Evolutionary conservation across 2,329 filamentous ascomycete genomes (phyloP).

Genomic region (Xylogone sp.): DNA sequence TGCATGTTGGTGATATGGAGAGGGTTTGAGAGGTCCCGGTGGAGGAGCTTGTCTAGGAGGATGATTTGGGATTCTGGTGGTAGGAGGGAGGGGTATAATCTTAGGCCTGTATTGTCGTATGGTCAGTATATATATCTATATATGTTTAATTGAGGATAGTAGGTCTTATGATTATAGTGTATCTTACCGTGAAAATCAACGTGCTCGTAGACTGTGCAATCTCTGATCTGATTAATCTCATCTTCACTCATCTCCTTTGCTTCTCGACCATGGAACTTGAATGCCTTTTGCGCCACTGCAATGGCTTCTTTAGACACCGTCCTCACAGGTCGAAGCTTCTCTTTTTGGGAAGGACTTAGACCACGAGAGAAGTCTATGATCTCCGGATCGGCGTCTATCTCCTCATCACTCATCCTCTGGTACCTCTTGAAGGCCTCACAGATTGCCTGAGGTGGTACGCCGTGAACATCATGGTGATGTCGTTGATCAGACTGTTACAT

Average conservation of each 20-base stretch:
- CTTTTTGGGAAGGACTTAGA: constrained; percentile 21
- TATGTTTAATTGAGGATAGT: not conserved
- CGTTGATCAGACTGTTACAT: not conserved
- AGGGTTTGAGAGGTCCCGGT: constrained; percentile 70
- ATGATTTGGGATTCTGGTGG: constrained; percentile 65
- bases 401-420: constrained; percentile 22
- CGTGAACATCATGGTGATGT: constrained; percentile 24
- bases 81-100: constrained; percentile 72
- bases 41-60: constrained; percentile 71
- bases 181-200: constrained; percentile 24
- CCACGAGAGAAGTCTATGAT: constrained; percentile 26
- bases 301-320: constrained; percentile 19
- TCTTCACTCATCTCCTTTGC: constrained; percentile 1
- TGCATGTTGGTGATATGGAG: constrained; percentile 84
- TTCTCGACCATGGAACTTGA: constrained; percentile 6
- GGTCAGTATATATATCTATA: not conserved
- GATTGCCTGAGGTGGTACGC: constrained; percentile 27
- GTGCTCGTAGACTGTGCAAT: constrained; percentile 26
- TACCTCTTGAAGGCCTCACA: constrained; percentile 29
- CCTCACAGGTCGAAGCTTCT: constrained; percentile 17
- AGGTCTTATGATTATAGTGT: not conserved
- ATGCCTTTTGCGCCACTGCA: constrained; percentile 14
- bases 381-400: constrained; percentile 20
- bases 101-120: constrained; percentile 37
- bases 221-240: constrained; percentile 4